phyloP scores from a whole-genome alignment of 2,329 filamentous ascomycete species.

The Cordyceps cicadae region DNA sequence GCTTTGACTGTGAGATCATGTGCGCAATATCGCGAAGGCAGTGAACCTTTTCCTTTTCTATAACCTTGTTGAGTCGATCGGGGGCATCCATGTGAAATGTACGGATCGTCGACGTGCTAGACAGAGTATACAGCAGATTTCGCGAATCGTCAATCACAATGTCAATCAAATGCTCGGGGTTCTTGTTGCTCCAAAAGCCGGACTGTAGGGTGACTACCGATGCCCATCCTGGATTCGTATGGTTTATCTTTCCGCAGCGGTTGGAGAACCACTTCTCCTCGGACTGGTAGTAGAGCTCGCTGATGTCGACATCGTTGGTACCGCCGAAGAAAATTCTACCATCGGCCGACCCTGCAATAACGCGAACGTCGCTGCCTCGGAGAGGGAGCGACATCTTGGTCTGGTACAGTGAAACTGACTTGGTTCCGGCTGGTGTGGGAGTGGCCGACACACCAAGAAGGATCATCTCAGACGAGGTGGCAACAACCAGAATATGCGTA shows the following conservation, averaged over 20 bases:
- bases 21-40: conserved; percentile 71
- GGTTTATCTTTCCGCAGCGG: conserved; percentile 80
- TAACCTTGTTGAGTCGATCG: conserved; percentile 53
- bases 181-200: conserved; percentile 42
- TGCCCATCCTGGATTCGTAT: conserved; percentile 66
- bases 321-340: conserved; percentile 94
- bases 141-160: conserved; percentile 85
- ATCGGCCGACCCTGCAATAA: conserved; percentile 71
- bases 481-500: conserved; percentile 80
- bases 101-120: conserved; percentile 77
- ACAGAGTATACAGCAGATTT: conserved; percentile 84
- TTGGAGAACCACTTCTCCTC: conserved; percentile 96
- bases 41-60: conserved; percentile 55
- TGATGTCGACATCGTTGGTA: conserved; percentile 72
- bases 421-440: conserved; percentile 59
- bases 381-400: conserved; percentile 77
- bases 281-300: conserved; percentile 92
- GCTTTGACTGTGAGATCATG: conserved; percentile 65
- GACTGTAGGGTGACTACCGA: conserved; percentile 48
- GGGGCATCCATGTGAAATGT: conserved; percentile 77
- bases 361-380: conserved; percentile 65
- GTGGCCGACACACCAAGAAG: conserved; percentile 74
- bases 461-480: conserved; percentile 76
- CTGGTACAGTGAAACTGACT: conserved; percentile 71
- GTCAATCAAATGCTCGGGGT: conserved; percentile 60